Evolutionary conservation across 495 filamentous ascomycete genomes (phyloP), one percentile per base, ranked within the genome.

Genomic region (Aspergillus coremiiformis): DNA sequence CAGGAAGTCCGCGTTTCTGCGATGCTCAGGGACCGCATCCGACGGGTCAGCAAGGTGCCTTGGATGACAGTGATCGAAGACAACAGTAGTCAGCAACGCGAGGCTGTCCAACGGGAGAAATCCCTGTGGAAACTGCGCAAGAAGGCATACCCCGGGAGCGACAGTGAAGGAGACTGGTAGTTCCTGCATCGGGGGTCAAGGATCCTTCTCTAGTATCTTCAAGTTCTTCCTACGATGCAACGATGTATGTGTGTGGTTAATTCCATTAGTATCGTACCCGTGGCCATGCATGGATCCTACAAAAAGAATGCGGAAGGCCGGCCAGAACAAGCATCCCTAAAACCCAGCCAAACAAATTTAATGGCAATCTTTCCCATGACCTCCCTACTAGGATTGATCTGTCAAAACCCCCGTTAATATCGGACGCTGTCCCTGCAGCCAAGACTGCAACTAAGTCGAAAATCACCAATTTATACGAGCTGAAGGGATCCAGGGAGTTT

Each of bases 11-110:
- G 63, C 17, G 55, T 61, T 7, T 57, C 66, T 24, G 55, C 60
- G 1, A 41, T 57, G 2, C 51, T 74, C 19, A 60, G 63, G 26
- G 67, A 71, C 42, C 55, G 73, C 5, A 60, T 74, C 2, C 63
- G 64, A 1, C 65, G 69, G 4, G 70, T 70, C 8, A 72, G 70
- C 47, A 66, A 68, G 35, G 67, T 71, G 24, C 73, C 73, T n/a
- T 76, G 66, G 65, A 71, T 74, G 71, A 73, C 60, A 20, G 73
- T 76, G 20, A 59, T 72, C 23, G 72, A 76, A 39, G 70, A 70
- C 43, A 59, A 65, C 24, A 66, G 67, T 32, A 56, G 63, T 2
- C 56, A 58, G 27, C 66, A 64, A 23, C 63, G 66, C 22, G 70
- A 69, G 44, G 61, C 60, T 22, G 63, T 57, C 29, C 60, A 62